Conservation (phyloP, 306 rosid species). For the Abrus pulchellus region DNA sequence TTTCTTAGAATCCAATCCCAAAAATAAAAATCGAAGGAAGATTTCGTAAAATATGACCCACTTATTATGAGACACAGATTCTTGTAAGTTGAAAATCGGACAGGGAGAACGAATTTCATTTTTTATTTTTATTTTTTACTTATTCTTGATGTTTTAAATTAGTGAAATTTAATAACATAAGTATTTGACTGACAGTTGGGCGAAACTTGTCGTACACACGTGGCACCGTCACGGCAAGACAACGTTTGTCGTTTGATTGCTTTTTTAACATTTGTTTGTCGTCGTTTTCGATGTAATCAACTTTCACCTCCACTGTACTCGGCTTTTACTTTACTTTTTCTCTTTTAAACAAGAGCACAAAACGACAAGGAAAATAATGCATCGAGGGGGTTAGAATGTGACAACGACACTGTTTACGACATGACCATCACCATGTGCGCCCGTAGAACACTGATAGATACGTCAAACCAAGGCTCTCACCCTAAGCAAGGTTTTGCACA, state of each 20-base stretch:
- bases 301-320: background rate
- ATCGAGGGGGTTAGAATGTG: conserved; percentile 2
- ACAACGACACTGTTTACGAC: conserved; percentile 16
- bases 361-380: conserved; percentile 49
- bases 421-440: background rate
- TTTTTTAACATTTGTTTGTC: background rate
- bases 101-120: background rate
- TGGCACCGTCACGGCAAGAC: conserved; percentile 37
- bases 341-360: background rate
- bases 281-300: conserved; percentile 38
- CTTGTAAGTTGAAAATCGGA: background rate
- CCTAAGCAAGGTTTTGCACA: background rate
- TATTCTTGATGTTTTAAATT: background rate
- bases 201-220: background rate
- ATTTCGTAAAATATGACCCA: background rate
- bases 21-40: background rate
- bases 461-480: background rate
- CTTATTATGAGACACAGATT: background rate
- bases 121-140: background rate
- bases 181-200: conserved; percentile 34
- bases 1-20: background rate
- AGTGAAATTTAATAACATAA: background rate
- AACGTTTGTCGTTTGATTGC: conserved; percentile 43
- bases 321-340: background rate
- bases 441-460: background rate